Base-by-base conservation (phyloP, 2,329 filamentous ascomycete species). In the Peltaster fructicola region DNA sequence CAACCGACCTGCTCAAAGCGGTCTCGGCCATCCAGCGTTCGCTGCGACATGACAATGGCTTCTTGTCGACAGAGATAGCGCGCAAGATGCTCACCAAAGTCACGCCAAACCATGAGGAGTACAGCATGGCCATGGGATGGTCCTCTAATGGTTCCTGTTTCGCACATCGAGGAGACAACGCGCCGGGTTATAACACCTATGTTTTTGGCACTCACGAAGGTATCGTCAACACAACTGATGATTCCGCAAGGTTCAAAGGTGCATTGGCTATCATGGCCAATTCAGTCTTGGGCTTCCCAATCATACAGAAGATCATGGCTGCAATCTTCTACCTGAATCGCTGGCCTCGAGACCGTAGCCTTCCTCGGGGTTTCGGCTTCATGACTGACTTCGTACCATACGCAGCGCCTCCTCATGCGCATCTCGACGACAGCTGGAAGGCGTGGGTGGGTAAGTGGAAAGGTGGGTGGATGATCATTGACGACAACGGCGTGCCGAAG, bases 101-200 rank as follows among this genome's bases (percentile, higher is more conserved):
- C 2, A 17, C 20, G 2, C 15, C 17, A 26, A 11, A 11, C 19
- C 9, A 26, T 23, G 14, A 12, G 10, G n/a, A 11, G 15, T 14
- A 12, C 6, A 20, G 15, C 4, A 33, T 37, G 25, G 39, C 33
- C 3, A 22, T 34, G 7, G 34, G 34, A 14, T 44, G 39, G 35
- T 26, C 20, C 13, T 21, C 25, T 6, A 30, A 35, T 10, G 23
- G 27, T 7, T 24, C 25, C 1, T 30, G 29, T 21, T 42, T 42
- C 18, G 38, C 15, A 3, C 39, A 41, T 20, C 12, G 27, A 6
- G 39, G 39, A 4, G 19, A 31, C 9, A 41, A 40, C 24, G 26
- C 31, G 7, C 38, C 39, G 3, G 39, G 39, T 7, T 42, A 30
- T 17, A 29, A 21, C n/a, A 33, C 31, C 25, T 38, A 37, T 24